Percentiles rank a stretch among this genome's conserved stretches.
phyloP scores from a whole-genome alignment of 2,329 filamentous ascomycete genomes.

The Aspergillus jensenii region DNA sequence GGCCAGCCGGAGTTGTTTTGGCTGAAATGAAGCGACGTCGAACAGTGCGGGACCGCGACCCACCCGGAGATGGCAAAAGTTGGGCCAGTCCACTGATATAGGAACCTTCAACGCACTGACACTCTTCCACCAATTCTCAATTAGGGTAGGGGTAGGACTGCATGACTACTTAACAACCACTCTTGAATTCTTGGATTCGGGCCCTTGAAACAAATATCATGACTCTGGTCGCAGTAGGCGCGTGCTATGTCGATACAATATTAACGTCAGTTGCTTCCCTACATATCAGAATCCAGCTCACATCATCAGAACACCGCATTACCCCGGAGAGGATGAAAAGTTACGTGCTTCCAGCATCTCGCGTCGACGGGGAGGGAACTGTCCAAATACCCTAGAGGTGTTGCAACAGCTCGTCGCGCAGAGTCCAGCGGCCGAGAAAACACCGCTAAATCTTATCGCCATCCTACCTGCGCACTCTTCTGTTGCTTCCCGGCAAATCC shows the following conservation, averaged over 20 bases:
- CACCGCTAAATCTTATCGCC: slow-evolving; percentile 40
- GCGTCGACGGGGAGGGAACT: slow-evolving; percentile 69
- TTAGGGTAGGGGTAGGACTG: too few species aligned
- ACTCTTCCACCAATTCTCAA: too few species aligned
- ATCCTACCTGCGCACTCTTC: slow-evolving; percentile 57
- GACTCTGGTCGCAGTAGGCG: slow-evolving; percentile 64
- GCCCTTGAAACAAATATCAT: slow-evolving; percentile 26
- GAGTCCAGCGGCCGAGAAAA: background rate
- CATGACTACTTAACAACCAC: too few species aligned
- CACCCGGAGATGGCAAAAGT: too few species aligned
- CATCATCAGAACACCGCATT: slow-evolving; percentile 47
- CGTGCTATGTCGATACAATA: slow-evolving; percentile 71
- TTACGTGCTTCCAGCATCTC: slow-evolving; percentile 62
- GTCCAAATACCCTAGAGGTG: slow-evolving; percentile 70
- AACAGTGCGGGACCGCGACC: too few species aligned
- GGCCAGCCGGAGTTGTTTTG: too few species aligned
- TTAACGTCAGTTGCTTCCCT: slow-evolving; percentile 51
- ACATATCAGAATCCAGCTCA: slow-evolving; percentile 1
- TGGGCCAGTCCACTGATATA: too few species aligned
- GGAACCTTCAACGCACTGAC: too few species aligned
- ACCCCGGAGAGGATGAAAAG: slow-evolving; percentile 70
- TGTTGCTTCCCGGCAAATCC: slow-evolving; percentile 53
- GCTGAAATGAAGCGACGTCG: too few species aligned
- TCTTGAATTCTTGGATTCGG: background rate
- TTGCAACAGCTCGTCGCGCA: slow-evolving; percentile 59